Percentiles rank a stretch among this genome's conserved stretches.
phyloP scores from a whole-genome alignment of 2,329 filamentous ascomycete genomes.

The Piedraia hortae region DNA sequence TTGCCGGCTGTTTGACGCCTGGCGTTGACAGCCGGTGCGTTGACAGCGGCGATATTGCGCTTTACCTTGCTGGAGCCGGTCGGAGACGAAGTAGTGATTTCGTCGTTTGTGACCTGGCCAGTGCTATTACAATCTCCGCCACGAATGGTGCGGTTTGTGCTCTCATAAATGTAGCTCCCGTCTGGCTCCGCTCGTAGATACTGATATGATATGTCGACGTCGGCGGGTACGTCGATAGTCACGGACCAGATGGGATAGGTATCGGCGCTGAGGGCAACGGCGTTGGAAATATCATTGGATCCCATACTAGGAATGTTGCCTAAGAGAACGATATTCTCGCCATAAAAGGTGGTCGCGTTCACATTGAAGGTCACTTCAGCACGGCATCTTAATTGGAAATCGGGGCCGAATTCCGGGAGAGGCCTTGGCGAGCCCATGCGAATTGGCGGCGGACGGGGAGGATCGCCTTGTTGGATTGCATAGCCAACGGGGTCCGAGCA shows the following conservation, averaged over 20 bases:
- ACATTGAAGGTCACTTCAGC: conserved; percentile 11
- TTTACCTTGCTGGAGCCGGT: background rate
- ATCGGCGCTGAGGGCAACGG: conserved; percentile 8
- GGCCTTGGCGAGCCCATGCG: conserved; percentile 30
- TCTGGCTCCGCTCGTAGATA: conserved; percentile 11
- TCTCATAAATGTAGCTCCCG: conserved; percentile 11
- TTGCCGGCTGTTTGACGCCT: conserved; percentile 5
- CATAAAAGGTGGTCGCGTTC: conserved; percentile 11
- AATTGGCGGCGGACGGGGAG: conserved; percentile 35
- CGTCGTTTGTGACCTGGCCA: conserved; percentile 5
- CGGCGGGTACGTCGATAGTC: conserved; percentile 10
- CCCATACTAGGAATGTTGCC: conserved; percentile 12
- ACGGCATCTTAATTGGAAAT: conserved; percentile 31
- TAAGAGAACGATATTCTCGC: conserved; percentile 13
- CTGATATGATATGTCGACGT: conserved; percentile 10
- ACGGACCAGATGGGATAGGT: conserved; percentile 13
- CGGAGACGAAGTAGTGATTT: conserved; percentile 10
- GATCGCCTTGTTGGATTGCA: conserved; percentile 18
- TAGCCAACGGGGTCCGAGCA: conserved; percentile 14
- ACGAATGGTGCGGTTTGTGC: conserved; percentile 9
- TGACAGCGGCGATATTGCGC: conserved; percentile 1
- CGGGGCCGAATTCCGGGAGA: conserved; percentile 39
- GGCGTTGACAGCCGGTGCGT: background rate
- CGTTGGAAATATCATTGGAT: conserved; percentile 6
- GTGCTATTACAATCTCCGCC: conserved; percentile 10